Conservation (phyloP, 208 protist species). For the Wallacemonas sp. region DNA sequence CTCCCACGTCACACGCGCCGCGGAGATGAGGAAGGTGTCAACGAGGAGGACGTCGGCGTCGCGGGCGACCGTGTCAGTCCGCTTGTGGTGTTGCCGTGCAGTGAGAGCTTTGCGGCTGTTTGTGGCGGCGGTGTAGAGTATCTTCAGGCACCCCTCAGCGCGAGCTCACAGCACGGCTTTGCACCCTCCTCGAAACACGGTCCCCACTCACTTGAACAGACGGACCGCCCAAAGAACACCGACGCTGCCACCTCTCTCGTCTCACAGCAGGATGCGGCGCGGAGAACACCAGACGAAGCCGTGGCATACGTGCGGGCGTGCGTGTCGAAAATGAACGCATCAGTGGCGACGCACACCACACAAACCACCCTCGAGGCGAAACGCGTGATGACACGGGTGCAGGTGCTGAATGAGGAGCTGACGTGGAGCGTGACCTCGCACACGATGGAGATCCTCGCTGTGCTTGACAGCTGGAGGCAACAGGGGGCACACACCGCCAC, state of each 20-base stretch:
- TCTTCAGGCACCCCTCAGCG: no score
- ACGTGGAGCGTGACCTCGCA: conserved; percentile 37
- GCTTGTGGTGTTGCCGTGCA: conserved; percentile 1
- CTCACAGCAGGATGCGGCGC: no score
- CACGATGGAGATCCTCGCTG: conserved; percentile 58
- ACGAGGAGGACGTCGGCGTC: not conserved
- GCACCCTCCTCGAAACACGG: no score
- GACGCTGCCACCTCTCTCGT: no score
- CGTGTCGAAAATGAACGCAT: conserved; percentile 44
- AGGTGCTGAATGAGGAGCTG: conserved; percentile 33
- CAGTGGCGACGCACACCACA: conserved; percentile 53
- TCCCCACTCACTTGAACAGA: no score
- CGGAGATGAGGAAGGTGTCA: not conserved
- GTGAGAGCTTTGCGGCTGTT: not conserved
- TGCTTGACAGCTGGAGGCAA: conserved; percentile 18
- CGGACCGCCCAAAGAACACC: no score
- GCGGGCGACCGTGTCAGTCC: not conserved
- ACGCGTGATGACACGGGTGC: conserved; percentile 33
- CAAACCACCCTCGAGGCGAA: conserved; percentile 29
- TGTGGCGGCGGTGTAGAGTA: no score
- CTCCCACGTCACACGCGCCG: no score
- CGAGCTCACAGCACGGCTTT: no score
- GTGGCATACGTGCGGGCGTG: conserved; percentile 28
- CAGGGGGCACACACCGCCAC: not conserved
- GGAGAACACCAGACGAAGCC: no score